Percentiles rank a stretch among this genome's conserved stretches.
These are phyloP conservation scores for Yamadazyma dushanensis DNA, from an alignment of 1,139 yeast species.

Conservation along the genomic window DNA sequence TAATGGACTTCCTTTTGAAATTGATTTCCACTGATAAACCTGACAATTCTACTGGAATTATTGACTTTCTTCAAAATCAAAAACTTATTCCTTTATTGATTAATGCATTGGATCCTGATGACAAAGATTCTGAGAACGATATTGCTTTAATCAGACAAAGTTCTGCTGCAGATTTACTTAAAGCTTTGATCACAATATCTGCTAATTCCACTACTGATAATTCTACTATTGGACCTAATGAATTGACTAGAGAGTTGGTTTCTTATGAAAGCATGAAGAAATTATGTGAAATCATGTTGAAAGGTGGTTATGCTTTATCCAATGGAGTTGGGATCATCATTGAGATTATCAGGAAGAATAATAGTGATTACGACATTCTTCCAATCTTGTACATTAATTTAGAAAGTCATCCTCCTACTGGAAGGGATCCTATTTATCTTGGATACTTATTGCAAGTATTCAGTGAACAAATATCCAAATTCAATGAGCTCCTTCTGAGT, in stretches of 20 bases:
- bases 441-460: slow-evolving; percentile 85
- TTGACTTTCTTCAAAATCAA: slow-evolving; percentile 68
- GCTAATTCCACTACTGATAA: slow-evolving; percentile 78
- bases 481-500: slow-evolving; percentile 41
- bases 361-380: slow-evolving; percentile 90
- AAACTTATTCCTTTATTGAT: slow-evolving; percentile 59
- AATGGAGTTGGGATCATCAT: slow-evolving; percentile 96
- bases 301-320: slow-evolving; percentile 89
- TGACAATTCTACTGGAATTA: slow-evolving; percentile 74
- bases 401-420: slow-evolving; percentile 91
- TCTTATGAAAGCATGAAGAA: slow-evolving; percentile 64
- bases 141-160: slow-evolving; percentile 36
- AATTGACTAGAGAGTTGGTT: slow-evolving; percentile 86
- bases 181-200: slow-evolving; percentile 50
- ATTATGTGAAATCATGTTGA: slow-evolving; percentile 79
- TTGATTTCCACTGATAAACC: slow-evolving; percentile 79
- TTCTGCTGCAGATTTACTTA: slow-evolving; percentile 49
- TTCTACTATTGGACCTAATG: slow-evolving; percentile 95
- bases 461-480: slow-evolving; percentile 71
- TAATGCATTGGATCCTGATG: slow-evolving; percentile 48
- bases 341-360: slow-evolving; percentile 92
- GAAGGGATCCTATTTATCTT: slow-evolving; percentile 91
- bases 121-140: slow-evolving; percentile 12
- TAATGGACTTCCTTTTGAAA: slow-evolving; percentile 79
- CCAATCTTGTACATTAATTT: slow-evolving; percentile 86